Evolutionary conservation across 768 basidiomycete genomes (phyloP).

Genomic region (Pleurotus djamor): DNA sequence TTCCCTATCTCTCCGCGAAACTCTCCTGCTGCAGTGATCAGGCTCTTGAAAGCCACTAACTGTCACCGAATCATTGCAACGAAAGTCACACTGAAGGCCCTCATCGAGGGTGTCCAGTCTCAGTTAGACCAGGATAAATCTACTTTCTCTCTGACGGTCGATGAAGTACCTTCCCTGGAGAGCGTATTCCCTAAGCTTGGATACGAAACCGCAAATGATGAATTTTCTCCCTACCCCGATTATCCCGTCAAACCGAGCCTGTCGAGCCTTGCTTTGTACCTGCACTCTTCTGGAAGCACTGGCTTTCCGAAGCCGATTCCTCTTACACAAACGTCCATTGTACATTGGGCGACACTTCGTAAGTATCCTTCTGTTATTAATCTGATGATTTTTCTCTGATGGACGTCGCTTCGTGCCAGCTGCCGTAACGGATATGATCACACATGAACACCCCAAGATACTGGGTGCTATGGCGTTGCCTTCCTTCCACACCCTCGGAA

Average conservation of each 20-base stretch:
- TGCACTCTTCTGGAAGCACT: slow-evolving; percentile 14
- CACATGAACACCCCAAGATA: slow-evolving; percentile 14
- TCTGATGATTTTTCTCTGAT: too few relatives aligned
- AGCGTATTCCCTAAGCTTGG: slow-evolving; percentile 39
- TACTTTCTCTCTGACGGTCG: slow-evolving; percentile 18
- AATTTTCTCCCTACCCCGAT: slow-evolving; percentile 25
- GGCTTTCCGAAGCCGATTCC: slow-evolving; percentile 5
- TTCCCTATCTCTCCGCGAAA: slow-evolving; percentile 38
- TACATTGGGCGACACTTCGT: slow-evolving; percentile 25
- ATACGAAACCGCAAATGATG: slow-evolving; percentile 22
- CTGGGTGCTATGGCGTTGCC: slow-evolving; percentile 30
- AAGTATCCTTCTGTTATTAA: slow-evolving; percentile 9
- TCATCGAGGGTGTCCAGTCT: slow-evolving; percentile 18
- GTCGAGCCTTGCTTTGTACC: slow-evolving; percentile 27
- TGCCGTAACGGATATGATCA: slow-evolving; percentile 12
- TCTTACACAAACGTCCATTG: neutral
- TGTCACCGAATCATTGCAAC: slow-evolving; percentile 35
- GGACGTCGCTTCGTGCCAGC: neutral
- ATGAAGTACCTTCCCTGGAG: slow-evolving; percentile 27
- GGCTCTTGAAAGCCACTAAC: slow-evolving; percentile 33
- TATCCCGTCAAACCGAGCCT: slow-evolving; percentile 10
- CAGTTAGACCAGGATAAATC: slow-evolving; percentile 11
- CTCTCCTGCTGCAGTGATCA: slow-evolving; percentile 28
- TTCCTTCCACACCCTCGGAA: slow-evolving; percentile 35
- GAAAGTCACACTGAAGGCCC: slow-evolving; percentile 13